Evolutionary conservation across 2,329 filamentous ascomycete species (phyloP).

Genomic region (Aspergillus awamori): DNA sequence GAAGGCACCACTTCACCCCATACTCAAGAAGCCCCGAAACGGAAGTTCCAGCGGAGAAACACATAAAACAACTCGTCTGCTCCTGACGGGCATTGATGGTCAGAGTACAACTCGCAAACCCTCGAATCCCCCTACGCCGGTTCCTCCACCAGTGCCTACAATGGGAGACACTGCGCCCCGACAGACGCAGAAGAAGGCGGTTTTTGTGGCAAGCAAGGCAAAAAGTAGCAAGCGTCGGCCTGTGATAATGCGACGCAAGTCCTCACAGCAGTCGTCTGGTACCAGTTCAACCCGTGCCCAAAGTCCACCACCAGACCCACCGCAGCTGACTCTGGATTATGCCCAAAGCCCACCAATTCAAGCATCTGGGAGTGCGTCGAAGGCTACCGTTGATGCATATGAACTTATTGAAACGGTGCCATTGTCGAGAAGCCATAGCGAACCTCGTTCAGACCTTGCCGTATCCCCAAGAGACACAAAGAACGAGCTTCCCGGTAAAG

Average conservation of each 20-base stretch:
- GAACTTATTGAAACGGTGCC: no score
- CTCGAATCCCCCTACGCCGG: constrained; percentile 29
- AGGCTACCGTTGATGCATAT: not conserved
- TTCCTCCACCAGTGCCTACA: constrained; percentile 13
- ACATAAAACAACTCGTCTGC: constrained; percentile 37
- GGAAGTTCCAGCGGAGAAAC: constrained; percentile 27
- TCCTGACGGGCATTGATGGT: constrained; percentile 29
- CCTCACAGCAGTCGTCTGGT: constrained; percentile 36
- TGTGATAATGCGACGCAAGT: constrained; percentile 39
- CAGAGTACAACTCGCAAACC: constrained; percentile 31
- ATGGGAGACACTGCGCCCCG: constrained; percentile 15
- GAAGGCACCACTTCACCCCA: constrained; percentile 35
- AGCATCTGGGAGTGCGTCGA: not conserved
- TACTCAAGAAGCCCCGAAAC: constrained; percentile 43
- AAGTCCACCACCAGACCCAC: constrained; percentile 14
- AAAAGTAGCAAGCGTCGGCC: constrained; percentile 35
- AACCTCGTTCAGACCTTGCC: not conserved
- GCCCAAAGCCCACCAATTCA: not conserved
- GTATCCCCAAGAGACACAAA: not conserved
- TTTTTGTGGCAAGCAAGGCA: constrained; percentile 32
- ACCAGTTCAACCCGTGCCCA: constrained; percentile 17
- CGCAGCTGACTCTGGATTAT: constrained; percentile 8
- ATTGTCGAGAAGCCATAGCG: not conserved
- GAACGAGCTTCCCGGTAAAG: not conserved
- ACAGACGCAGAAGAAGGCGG: constrained; percentile 31